Percentiles rank a stretch among this genome's conserved stretches.
Evolutionary conservation across 2,329 filamentous ascomycete genomes (phyloP).

Genomic region (Arthroderma sp.): DNA sequence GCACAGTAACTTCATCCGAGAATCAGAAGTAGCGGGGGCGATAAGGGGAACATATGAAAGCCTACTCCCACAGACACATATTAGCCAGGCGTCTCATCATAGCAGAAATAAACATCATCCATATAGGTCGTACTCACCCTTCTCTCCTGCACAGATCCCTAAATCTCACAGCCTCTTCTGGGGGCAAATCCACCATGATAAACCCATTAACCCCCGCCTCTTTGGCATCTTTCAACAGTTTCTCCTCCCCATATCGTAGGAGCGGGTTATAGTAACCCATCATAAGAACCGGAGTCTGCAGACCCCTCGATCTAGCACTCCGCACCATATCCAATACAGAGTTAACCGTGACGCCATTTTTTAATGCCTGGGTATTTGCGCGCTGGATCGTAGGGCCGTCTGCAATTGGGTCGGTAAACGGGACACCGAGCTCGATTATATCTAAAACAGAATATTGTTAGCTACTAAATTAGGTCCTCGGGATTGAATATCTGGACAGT

Average conservation of each 20-base stretch:
- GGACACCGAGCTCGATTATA: constrained; percentile 87
- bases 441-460: constrained; percentile 39
- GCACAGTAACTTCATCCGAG: constrained; percentile 90
- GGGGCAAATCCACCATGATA: constrained; percentile 89
- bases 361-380: constrained; percentile 78
- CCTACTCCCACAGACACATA: constrained; percentile 26
- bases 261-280: constrained; percentile 99
- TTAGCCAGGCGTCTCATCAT: not conserved
- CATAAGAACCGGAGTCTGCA: constrained; percentile 71
- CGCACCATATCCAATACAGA: constrained; percentile 72
- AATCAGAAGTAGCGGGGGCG: constrained; percentile 80
- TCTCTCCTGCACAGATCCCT: constrained; percentile 67
- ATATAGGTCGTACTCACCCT: constrained; percentile 40
- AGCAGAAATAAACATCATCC: not conserved
- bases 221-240: constrained; percentile 70
- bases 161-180: constrained; percentile 90
- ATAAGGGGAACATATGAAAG: constrained; percentile 96
- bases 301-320: constrained; percentile 60
- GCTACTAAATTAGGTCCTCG: not conserved
- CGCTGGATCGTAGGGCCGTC: constrained; percentile 96
- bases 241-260: constrained; percentile 85
- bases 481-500: not conserved
- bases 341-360: constrained; percentile 75
- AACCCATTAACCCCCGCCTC: constrained; percentile 85
- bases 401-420: constrained; percentile 95